Evolutionary conservation across 2,329 filamentous ascomycete genomes (phyloP), one percentile per base, ranked within the genome.

Genomic region (Cladosporium austrohemisphaericum): DNA sequence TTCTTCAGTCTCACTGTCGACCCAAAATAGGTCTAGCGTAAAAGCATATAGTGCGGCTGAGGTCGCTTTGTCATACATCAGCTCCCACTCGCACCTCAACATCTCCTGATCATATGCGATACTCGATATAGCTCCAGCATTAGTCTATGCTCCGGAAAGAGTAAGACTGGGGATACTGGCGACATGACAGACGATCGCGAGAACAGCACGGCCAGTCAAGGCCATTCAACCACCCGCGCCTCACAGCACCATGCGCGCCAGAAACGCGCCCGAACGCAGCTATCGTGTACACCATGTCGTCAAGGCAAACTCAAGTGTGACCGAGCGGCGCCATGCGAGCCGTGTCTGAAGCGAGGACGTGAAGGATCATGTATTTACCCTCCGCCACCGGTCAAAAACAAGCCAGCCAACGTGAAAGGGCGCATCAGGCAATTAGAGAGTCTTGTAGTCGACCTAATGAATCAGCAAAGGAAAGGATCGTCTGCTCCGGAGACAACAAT

Each of bases 301-400:
- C 53, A 57, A 23, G 64, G 66, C 8, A 70, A 69, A 56, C 55
- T 69, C 6, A 66, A 65, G 41, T 69, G 66, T 48, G 63, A 67
- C 52, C 56, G 66, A 16, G 47, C 55, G 1, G 55, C 61, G n/a
- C 65, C 65, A 10, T 68, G 68, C 55, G 64, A 68, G 33, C 66
- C 68, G 41, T 69, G 67, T 57, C 56, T 62, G 41, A 69, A 69
- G 54, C 51, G 67, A 19, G 59, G 53, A 20, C 56, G 63, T 31
- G 59, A 63, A 25, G 49, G 54, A 11, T 44, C 57, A 23, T 68
- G 64, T 41, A 52, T 58, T n/a, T 70, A 60, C 52, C 38, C 62
- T 3, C 62, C 65, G 18, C 65, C 65, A 11, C 58, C 63, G 1
- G 52, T 52, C 20, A 66, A 63, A 50, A 57, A 60, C 25, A 64